A percentile compares a stretch with the other conserved stretches of the same genome.
Evolutionary conservation across 495 filamentous ascomycete species (phyloP).

Genomic region (Penicillium herquei): DNA sequence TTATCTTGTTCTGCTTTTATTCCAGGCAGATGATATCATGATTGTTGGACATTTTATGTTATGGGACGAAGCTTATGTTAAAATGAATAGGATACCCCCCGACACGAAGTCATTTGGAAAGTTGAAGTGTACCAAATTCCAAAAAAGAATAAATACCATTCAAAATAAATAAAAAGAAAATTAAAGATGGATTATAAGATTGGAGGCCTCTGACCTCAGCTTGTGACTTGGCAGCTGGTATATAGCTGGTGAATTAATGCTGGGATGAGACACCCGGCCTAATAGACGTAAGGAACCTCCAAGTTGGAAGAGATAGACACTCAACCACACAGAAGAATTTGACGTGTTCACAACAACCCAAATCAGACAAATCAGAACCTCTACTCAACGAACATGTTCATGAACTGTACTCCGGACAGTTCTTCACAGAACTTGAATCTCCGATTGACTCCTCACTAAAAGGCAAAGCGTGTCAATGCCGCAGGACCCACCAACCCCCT

Average conservation of each 20-base stretch:
- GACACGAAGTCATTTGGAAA: background rate
- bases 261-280: too few relatives aligned
- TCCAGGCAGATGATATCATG: background rate
- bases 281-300: too few relatives aligned
- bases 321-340: background rate
- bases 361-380: background rate
- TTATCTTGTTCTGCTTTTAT: background rate
- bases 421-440: background rate
- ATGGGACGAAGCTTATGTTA: too few relatives aligned
- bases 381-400: slow-evolving; percentile 2
- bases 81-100: background rate
- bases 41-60: background rate
- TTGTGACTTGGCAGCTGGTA: too few relatives aligned
- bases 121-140: too few relatives aligned
- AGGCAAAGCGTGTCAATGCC: slow-evolving; percentile 5
- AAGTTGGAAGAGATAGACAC: too few relatives aligned
- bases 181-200: too few relatives aligned
- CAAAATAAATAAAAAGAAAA: too few relatives aligned
- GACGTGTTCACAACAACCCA: background rate
- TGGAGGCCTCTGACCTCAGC: too few relatives aligned
- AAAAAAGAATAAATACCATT: too few relatives aligned
- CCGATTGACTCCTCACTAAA: slow-evolving; percentile 6
- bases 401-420: background rate
- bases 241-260: too few relatives aligned
- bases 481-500: slow-evolving; percentile 10